Evolutionary conservation across 2,329 filamentous ascomycete genomes (phyloP), one percentile per base, ranked within the genome.

Genomic region (Calycina marina): DNA sequence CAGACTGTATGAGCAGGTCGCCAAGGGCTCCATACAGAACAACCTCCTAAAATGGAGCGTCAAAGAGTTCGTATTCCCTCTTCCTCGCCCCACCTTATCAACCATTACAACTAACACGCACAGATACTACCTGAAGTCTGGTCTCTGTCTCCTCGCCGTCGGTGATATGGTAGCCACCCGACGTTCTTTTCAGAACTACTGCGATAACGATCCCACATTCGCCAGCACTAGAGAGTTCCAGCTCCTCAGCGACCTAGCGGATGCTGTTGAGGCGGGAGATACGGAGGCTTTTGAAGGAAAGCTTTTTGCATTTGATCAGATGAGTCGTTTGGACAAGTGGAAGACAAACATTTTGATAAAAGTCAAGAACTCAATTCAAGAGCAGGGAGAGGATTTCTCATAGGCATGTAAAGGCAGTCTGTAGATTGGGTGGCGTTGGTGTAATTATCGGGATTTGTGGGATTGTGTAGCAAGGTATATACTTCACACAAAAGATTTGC

Each of bases 321-420:
- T 93, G 61, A 90, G 77, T 61, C 90, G 90, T 65, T 61, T 96
- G 50, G 86, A 94, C 54, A 90, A 88, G 63, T 96, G 88, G 88
- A 93, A 94, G 77, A 93, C 82, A 31, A 82, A 78, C 18, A 62
- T 93, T 36, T 57, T 93, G 41, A 61, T 93, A 50, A 71, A 75
- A 46, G 69, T 94, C 49, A 94, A 94, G 75, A 76, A 77, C 48
- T 66, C 66, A 33, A 92, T 93, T 47, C 78, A 88, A 59, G 67
- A 73, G 51, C 62, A 66, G 42, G 71, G 63, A 25, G 75, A 79
- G 43, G 75, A 80, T 48, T 80, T 79, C 48, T 76, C 75, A 40
- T 80, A 39, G 30, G 11, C 24, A 18, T 6, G n/a, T 14, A 15
- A 13, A 10, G 13, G 9, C 11, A 12, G 10, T 9, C 20, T 22